These are phyloP conservation scores for Teunomyces tritomae DNA, from an alignment of 805 yeast species.

Conservation along the genomic window DNA sequence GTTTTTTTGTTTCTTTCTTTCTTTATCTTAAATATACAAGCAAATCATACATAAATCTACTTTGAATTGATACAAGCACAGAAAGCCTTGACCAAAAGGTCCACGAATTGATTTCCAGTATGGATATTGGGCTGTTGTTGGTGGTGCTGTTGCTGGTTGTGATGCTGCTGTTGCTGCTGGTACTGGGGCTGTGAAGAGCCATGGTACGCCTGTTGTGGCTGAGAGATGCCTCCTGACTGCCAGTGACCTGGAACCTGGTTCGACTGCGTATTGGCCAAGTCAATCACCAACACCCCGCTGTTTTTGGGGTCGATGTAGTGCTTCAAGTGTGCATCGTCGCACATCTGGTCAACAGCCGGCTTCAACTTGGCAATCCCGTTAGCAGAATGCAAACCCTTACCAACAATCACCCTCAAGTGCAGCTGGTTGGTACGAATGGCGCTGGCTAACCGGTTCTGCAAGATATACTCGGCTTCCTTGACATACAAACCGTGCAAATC, in stretches of 20 bases:
- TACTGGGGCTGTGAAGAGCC: constrained; percentile 16
- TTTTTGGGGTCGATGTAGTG: constrained; percentile 67
- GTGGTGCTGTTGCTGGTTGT: constrained; percentile 9
- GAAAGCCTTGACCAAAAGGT: constrained; percentile 26
- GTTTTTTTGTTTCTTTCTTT: neutral
- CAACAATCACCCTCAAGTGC: constrained; percentile 79
- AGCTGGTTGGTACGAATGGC: constrained; percentile 59
- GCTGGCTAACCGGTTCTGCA: constrained; percentile 70
- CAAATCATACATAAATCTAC: neutral
- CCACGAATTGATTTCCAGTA: constrained; percentile 28
- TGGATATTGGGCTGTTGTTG: constrained; percentile 12
- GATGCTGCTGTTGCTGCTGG: constrained; percentile 15
- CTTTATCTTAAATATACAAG: too few relatives aligned
- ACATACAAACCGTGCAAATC: constrained; percentile 92
- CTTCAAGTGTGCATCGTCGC: constrained; percentile 61
- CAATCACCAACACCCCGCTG: constrained; percentile 76
- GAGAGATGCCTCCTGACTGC: constrained; percentile 18
- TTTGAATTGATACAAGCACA: constrained; percentile 28
- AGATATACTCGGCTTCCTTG: constrained; percentile 77
- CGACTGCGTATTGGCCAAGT: constrained; percentile 37
- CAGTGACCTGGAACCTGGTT: constrained; percentile 34
- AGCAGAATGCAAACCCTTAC: constrained; percentile 85
- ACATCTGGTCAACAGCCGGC: constrained; percentile 83
- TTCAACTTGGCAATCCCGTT: constrained; percentile 82
- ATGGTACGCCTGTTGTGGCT: constrained; percentile 19